phyloP scores from a whole-genome alignment of 73 alveolate genomes.

The Blepharisma japonicum region DNA sequence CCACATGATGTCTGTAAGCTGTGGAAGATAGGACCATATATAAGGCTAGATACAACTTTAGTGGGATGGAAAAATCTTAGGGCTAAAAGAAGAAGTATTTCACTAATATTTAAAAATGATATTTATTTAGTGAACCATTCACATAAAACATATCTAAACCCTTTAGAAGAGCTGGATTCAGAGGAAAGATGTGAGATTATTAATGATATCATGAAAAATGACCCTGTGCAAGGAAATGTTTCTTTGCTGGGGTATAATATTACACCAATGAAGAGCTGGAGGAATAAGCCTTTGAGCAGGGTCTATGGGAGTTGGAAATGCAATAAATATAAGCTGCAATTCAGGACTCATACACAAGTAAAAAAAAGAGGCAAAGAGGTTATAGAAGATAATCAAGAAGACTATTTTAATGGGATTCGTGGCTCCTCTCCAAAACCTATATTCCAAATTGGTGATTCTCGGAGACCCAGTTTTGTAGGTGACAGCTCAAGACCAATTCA shows the following conservation, averaged over 20 bases:
- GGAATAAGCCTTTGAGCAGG: neutral
- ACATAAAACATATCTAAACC: conserved; percentile 57
- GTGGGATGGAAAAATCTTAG: conserved; percentile 69
- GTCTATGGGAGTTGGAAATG: conserved; percentile 28
- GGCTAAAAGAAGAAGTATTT: conserved; percentile 69
- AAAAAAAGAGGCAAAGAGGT: neutral
- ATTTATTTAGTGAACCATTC: conserved; percentile 58
- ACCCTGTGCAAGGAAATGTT: conserved; percentile 57
- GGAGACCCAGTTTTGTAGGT: neutral
- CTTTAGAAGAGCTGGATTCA: conserved; percentile 76
- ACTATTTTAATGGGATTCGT: conserved; percentile 34
- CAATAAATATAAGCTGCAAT: conserved; percentile 53
- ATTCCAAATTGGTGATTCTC: neutral
- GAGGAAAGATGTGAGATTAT: conserved; percentile 78
- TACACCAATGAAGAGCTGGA: conserved; percentile 17
- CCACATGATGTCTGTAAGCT: conserved; percentile 79
- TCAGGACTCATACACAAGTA: conserved; percentile 11
- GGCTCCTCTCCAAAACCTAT: conserved; percentile 1
- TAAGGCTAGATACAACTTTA: conserved; percentile 75
- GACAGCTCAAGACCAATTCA: neutral
- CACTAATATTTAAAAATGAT: conserved; percentile 65
- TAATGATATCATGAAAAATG: conserved; percentile 75
- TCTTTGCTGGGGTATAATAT: conserved; percentile 15
- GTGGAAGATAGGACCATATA: conserved; percentile 68
- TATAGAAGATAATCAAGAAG: conserved; percentile 32